phyloP scores from a whole-genome alignment of 78 protist species.

The Dictyostelium firmibasis region DNA sequence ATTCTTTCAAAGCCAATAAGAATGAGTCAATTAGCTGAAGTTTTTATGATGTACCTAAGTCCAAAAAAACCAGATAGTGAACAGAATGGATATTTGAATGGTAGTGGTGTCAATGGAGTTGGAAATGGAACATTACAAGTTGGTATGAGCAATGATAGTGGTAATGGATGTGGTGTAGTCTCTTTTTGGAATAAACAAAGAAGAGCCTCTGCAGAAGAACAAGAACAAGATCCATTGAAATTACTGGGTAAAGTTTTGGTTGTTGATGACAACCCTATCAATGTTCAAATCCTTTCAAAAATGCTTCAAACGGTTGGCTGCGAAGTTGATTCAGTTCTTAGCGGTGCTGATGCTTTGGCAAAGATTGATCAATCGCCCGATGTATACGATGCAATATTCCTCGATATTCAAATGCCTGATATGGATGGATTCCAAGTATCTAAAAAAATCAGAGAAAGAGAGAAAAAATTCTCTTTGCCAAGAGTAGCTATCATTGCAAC shows the following conservation, averaged over 20 bases:
- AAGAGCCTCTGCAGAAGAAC: background rate
- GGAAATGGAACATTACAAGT: background rate
- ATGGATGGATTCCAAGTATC: slow-evolving; percentile 74
- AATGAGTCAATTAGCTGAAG: background rate
- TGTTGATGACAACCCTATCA: slow-evolving; percentile 55
- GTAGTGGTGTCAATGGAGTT: background rate
- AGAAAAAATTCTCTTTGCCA: background rate
- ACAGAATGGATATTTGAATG: background rate
- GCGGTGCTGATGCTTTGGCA: slow-evolving; percentile 51
- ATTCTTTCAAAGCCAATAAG: slow-evolving; percentile 9
- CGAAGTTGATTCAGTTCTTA: slow-evolving; percentile 18
- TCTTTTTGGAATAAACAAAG: background rate
- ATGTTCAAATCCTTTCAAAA: slow-evolving; percentile 11
- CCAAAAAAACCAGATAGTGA: background rate
- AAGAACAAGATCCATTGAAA: background rate
- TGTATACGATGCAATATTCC: slow-evolving; percentile 16
- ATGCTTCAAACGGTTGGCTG: slow-evolving; percentile 43
- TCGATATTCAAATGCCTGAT: slow-evolving; percentile 67
- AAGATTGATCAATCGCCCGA: background rate
- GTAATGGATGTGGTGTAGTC: background rate
- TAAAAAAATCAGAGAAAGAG: slow-evolving; percentile 27
- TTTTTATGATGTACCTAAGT: background rate
- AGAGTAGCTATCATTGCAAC: slow-evolving; percentile 54
- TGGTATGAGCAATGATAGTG: background rate
- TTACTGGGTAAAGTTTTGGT: slow-evolving; percentile 27